Percentiles rank a stretch among this genome's conserved stretches.
Evolutionary conservation across 73 alveolate species (phyloP).

Genomic region (Tetrahymena thermophila): DNA sequence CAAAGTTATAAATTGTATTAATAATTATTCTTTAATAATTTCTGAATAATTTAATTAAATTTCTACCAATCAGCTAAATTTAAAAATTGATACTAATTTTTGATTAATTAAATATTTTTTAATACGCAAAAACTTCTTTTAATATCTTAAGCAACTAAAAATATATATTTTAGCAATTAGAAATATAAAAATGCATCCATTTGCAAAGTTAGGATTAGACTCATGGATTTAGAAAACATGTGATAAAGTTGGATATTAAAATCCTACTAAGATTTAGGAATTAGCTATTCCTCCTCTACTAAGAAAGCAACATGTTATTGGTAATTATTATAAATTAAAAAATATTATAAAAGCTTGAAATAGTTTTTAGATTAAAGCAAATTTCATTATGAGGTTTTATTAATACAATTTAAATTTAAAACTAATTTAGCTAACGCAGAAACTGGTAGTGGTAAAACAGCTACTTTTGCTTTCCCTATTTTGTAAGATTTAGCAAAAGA

Average conservation of each 20-base stretch:
- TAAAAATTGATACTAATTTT: not conserved
- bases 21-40: not conserved
- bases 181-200: not conserved
- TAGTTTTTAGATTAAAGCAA: not conserved
- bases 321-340: not conserved
- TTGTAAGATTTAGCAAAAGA: constrained; percentile 78
- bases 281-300: constrained; percentile 15
- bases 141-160: not conserved
- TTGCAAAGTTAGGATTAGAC: constrained; percentile 31
- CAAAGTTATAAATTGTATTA: not conserved
- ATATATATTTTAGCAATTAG: not conserved
- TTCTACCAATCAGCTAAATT: not conserved
- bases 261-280: constrained; percentile 30
- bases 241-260: constrained; percentile 24
- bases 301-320: constrained; percentile 5
- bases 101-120: not conserved
- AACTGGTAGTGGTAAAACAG: constrained; percentile 98
- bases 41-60: not conserved
- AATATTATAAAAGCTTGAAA: not conserved
- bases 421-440: constrained; percentile 50
- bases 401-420: not conserved
- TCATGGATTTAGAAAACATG: constrained; percentile 25
- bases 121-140: not conserved
- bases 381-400: too few species aligned
- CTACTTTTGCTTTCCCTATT: constrained; percentile 93